phyloP scores from a whole-genome alignment of 78 protist genomes.

The Monocercomonoides exilis region DNA sequence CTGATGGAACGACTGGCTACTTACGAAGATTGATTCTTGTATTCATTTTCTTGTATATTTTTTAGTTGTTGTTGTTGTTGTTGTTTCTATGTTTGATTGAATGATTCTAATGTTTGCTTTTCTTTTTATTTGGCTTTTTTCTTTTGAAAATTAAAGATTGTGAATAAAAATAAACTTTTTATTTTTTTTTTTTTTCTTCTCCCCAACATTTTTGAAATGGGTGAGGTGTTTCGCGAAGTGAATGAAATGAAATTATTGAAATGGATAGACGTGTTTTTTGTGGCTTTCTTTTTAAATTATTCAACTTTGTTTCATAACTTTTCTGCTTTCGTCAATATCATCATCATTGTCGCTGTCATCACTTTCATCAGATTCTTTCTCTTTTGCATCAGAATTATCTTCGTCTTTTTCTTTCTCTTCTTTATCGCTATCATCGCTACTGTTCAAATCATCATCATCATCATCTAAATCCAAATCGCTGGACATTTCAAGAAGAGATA shows the following conservation, averaged over 20 bases:
- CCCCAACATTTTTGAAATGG: constrained; percentile 13
- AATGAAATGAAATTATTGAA: not conserved
- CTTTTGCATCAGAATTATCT: no score
- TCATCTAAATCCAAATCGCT: constrained; percentile 60
- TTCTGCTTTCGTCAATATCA: not conserved
- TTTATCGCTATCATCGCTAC: constrained; percentile 9
- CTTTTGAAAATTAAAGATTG: not conserved
- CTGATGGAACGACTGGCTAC: not conserved
- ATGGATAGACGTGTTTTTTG: not conserved
- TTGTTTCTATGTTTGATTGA: not conserved
- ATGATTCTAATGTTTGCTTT: not conserved
- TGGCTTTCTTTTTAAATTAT: not conserved
- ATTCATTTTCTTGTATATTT: constrained; percentile 1
- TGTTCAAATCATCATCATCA: no score
- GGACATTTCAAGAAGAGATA: constrained; percentile 36
- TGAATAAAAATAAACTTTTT: not conserved
- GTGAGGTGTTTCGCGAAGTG: not conserved
- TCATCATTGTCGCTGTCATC: no score
- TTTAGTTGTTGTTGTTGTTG: not conserved
- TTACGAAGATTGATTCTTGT: no score
- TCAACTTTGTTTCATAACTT: not conserved
- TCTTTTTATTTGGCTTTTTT: no score
- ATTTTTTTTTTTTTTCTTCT: constrained; percentile 24
- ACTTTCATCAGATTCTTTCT: no score
- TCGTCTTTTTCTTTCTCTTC: constrained; percentile 21